phyloP scores from a whole-genome alignment of 139 green algal species.

The Closterium sp. region DNA sequence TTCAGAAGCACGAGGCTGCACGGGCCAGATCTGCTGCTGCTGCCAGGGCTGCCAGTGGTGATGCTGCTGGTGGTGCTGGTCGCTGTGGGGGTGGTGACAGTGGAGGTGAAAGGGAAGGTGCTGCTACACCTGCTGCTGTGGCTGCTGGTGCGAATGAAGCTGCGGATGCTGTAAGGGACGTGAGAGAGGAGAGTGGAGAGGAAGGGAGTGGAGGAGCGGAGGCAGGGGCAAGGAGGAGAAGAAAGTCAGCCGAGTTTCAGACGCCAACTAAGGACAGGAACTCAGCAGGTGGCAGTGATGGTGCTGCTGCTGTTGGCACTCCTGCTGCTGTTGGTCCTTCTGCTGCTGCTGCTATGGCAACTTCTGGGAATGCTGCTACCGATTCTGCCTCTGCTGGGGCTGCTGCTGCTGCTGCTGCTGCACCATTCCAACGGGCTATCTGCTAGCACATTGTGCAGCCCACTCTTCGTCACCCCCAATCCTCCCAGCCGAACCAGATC shows the following conservation, averaged over 20 bases:
- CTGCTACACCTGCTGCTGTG: not conserved
- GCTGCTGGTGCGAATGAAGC: not conserved
- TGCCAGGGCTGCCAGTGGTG: not conserved
- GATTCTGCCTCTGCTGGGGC: not conserved
- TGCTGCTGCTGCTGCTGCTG: not conserved
- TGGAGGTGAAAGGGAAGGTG: not conserved
- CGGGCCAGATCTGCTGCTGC: not conserved
- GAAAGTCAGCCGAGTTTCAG: not conserved
- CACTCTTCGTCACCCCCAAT: not conserved
- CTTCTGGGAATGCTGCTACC: not conserved
- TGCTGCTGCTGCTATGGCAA: not conserved
- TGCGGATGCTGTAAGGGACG: not conserved
- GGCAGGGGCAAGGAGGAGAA: not conserved
- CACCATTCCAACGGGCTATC: not conserved
- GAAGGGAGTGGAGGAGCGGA: not conserved
- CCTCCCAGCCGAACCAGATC: not conserved
- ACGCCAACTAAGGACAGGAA: not conserved
- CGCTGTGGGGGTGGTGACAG: not conserved
- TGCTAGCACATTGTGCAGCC: not conserved
- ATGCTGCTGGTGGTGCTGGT: not conserved
- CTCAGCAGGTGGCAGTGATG: not conserved
- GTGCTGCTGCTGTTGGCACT: not conserved
- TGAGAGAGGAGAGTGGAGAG: not conserved
- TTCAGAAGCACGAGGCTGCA: conserved; percentile 63
- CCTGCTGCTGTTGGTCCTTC: not conserved